Conservation (phyloP, 768 basidiomycete genomes). For the Rickenella mellea region DNA sequence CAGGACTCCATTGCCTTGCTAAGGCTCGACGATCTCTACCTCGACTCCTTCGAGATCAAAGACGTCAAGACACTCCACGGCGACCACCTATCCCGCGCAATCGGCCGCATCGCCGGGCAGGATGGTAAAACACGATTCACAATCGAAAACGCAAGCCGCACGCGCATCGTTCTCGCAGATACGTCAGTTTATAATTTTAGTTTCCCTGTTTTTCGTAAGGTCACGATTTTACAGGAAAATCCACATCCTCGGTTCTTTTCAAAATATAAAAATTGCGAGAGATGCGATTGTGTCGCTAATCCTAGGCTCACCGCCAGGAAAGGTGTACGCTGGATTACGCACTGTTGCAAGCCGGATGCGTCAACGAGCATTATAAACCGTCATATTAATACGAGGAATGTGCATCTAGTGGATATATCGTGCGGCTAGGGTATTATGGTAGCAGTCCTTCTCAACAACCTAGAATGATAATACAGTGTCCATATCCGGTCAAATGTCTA, state of each 20-base stretch:
- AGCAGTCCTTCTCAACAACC: too few relatives aligned
- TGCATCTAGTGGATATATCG: too few relatives aligned
- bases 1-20: conserved; percentile 94
- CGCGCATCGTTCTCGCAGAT: conserved; percentile 96
- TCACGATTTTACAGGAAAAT: conserved; percentile 63
- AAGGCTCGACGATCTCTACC: conserved; percentile 91
- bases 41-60: conserved; percentile 98
- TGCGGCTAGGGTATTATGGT: too few relatives aligned
- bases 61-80: conserved; percentile 98
- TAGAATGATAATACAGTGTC: conserved; percentile 1
- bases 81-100: conserved; percentile 96
- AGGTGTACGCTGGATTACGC: conserved; percentile 83
- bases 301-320: conserved; percentile 90
- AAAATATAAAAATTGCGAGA: conserved; percentile 95
- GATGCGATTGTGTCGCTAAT: conserved; percentile 95
- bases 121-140: conserved; percentile 99
- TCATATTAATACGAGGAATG: too few relatives aligned
- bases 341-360: conserved; percentile 90
- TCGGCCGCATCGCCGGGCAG: conserved; percentile 96
- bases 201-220: conserved; percentile 6
- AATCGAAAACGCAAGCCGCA: conserved; percentile 93
- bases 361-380: conserved; percentile 68
- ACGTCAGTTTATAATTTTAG: conserved; percentile 48
- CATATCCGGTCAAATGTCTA: conserved; percentile 1
- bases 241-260: conserved; percentile 96